Evolutionary conservation across 306 rosid genomes (phyloP).

Genomic region (Prunus mongolica): DNA sequence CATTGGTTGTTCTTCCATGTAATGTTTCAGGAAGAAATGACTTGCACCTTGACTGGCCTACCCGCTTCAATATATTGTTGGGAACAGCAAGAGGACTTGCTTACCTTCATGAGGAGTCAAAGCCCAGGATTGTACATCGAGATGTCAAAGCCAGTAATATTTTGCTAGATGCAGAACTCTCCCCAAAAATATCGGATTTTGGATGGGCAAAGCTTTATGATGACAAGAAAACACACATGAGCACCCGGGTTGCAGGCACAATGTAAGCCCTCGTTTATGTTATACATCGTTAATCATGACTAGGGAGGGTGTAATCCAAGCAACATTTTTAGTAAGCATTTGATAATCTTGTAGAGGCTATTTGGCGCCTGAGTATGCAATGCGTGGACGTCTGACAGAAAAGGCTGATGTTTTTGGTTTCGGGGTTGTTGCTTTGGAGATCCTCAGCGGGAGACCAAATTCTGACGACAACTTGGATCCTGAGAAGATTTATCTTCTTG

Average conservation of each 20-base stretch:
- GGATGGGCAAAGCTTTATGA: conserved; percentile 37
- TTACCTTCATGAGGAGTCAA: conserved; percentile 37
- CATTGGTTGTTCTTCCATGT: background rate
- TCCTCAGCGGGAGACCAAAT: conserved; percentile 22
- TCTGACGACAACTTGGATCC: background rate
- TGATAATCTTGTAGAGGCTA: conserved; percentile 23
- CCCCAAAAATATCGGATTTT: conserved; percentile 37
- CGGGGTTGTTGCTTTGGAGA: conserved; percentile 22
- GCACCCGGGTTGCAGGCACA: conserved; percentile 38
- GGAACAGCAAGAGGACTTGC: conserved; percentile 32
- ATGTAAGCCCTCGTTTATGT: conserved; percentile 12
- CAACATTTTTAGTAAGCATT: background rate
- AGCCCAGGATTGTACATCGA: conserved; percentile 32
- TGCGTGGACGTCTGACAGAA: conserved; percentile 19
- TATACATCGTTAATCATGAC: background rate
- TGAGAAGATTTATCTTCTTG: conserved; percentile 18
- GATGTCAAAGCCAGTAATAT: conserved; percentile 42
- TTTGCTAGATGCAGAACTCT: conserved; percentile 17
- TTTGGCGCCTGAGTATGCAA: conserved; percentile 25
- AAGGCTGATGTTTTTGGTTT: conserved; percentile 23
- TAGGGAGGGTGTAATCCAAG: background rate
- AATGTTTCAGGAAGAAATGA: conserved; percentile 9
- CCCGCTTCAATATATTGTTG: conserved; percentile 30
- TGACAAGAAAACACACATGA: conserved; percentile 30
- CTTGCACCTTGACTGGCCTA: conserved; percentile 28